Conservation (phyloP, 257 asterid genomes). For the Nemophila menziesii region DNA sequence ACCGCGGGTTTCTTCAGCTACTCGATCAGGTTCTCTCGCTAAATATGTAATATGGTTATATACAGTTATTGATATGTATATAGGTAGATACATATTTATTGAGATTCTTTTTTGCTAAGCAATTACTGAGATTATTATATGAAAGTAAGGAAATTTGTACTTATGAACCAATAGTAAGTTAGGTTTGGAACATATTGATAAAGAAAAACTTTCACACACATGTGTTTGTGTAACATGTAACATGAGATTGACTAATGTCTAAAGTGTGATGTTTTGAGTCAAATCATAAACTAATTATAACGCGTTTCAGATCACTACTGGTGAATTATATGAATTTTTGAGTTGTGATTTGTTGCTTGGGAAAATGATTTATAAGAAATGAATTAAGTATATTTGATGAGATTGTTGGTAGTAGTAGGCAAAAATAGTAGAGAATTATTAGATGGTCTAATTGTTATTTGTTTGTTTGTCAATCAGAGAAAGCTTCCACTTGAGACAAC, state of each 20-base stretch:
- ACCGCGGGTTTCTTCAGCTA: conserved; percentile 65
- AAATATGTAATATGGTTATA: background rate
- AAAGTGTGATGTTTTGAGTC: no score
- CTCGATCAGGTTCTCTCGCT: conserved; percentile 64
- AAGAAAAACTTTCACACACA: no score
- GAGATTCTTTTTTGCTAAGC: no score
- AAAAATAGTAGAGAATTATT: background rate
- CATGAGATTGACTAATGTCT: no score
- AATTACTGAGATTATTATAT: background rate
- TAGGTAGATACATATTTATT: background rate
- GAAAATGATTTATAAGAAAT: background rate
- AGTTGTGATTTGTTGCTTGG: background rate
- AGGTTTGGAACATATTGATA: no score
- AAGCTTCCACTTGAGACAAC: conserved; percentile 76
- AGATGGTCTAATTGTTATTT: background rate
- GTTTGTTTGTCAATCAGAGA: conserved; percentile 33
- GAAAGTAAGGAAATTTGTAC: no score
- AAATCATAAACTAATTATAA: no score
- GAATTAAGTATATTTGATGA: background rate
- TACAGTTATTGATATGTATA: background rate
- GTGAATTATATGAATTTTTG: background rate
- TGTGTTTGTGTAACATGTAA: background rate
- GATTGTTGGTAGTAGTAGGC: background rate
- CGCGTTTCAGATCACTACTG: background rate
- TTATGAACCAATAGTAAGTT: no score